phyloP scores from a whole-genome alignment of 2,329 filamentous ascomycete genomes.

The Hypoxylon sp. region DNA sequence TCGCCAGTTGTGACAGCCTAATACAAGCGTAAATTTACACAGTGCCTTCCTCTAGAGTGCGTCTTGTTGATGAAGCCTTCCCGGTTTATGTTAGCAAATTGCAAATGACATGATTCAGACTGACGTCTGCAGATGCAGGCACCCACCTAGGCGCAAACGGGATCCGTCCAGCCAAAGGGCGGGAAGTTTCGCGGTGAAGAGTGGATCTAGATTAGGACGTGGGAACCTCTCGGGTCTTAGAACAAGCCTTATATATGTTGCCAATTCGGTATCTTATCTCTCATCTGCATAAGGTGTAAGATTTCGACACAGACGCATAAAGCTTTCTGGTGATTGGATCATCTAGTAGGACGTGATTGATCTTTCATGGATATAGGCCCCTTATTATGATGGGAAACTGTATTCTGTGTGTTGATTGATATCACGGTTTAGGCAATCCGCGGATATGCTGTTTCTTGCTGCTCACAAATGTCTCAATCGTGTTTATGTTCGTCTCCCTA shows the following conservation, averaged over 20 bases:
- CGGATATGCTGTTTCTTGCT: constrained; percentile 54
- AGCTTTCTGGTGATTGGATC: background rate
- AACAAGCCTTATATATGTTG: background rate
- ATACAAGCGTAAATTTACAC: background rate
- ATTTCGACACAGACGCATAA: background rate
- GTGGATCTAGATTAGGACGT: constrained; percentile 2
- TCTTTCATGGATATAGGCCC: background rate
- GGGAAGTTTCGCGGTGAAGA: background rate
- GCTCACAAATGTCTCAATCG: constrained; percentile 59
- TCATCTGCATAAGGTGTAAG: background rate
- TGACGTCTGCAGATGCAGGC: constrained; percentile 23
- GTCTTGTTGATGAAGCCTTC: background rate
- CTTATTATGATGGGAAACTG: background rate
- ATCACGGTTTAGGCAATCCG: constrained; percentile 2
- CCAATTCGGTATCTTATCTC: background rate
- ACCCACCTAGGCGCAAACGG: constrained; percentile 29
- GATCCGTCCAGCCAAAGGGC: constrained; percentile 1
- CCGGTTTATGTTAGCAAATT: background rate
- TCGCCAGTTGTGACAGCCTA: background rate
- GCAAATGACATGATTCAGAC: constrained; percentile 5
- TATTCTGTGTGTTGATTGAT: background rate
- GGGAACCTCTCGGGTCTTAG: background rate
- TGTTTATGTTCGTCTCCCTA: constrained; percentile 64
- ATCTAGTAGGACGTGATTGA: background rate
- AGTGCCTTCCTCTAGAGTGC: background rate